Evolutionary conservation across 768 basidiomycete genomes (phyloP).

Genomic region (Boletus pseudopeckii): DNA sequence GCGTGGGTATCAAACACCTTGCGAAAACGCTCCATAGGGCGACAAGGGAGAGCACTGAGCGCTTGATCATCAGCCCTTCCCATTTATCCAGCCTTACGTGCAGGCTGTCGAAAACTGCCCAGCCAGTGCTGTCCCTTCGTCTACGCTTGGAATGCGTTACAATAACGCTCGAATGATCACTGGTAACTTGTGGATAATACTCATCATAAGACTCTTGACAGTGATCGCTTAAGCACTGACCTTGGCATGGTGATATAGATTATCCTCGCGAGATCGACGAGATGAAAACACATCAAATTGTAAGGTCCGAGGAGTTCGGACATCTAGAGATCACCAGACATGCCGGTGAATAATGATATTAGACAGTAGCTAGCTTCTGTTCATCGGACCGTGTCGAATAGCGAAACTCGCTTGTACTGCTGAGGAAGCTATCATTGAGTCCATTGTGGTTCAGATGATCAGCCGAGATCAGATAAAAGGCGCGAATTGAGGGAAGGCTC

Average conservation of each 20-base stretch:
- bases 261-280: neutral
- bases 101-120: neutral
- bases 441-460: neutral
- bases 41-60: neutral
- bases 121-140: neutral
- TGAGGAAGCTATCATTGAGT: too few relatives aligned
- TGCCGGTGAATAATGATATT: neutral
- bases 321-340: neutral
- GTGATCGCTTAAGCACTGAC: neutral
- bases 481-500: too few relatives aligned
- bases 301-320: neutral
- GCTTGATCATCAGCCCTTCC: too few relatives aligned
- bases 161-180: neutral
- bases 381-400: neutral
- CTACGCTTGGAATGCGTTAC: neutral
- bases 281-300: neutral
- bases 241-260: neutral
- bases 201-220: neutral
- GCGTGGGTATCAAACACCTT: neutral
- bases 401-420: neutral
- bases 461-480: neutral
- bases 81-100: neutral
- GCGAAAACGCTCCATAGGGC: neutral
- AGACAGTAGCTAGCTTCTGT: too few relatives aligned
- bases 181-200: neutral